These are phyloP conservation scores for Globisporangium nodosum DNA, from an alignment of 352 stramenopile species.

Conservation along the genomic window DNA sequence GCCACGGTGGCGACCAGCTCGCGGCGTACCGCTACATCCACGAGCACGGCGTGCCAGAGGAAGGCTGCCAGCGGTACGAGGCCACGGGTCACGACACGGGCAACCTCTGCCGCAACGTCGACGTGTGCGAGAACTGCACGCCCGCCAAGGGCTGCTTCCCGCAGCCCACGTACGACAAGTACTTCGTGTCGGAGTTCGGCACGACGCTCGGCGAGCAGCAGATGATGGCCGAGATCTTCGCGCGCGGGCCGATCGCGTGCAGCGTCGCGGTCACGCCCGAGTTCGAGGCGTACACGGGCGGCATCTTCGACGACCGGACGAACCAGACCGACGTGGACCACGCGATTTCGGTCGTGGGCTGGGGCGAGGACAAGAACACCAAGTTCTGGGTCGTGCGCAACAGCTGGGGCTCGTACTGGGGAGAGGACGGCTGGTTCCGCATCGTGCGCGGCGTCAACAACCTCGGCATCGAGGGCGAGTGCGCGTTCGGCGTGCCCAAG, in stretches of 20 bases:
- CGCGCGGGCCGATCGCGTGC: slow-evolving; percentile 91
- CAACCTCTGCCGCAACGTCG: slow-evolving; percentile 79
- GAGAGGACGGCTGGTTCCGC: slow-evolving; percentile 94
- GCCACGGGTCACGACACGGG: slow-evolving; percentile 90
- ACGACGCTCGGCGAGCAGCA: slow-evolving; percentile 84
- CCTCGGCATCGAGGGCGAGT: slow-evolving; percentile 91
- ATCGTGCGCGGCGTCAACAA: slow-evolving; percentile 91
- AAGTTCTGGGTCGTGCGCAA: slow-evolving; percentile 97
- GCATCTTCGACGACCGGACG: slow-evolving; percentile 91
- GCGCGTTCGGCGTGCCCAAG: slow-evolving; percentile 88
- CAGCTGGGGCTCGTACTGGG: slow-evolving; percentile 93
- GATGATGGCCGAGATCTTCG: slow-evolving; percentile 97
- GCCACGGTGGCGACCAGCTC: slow-evolving; percentile 90
- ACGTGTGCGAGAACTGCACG: slow-evolving; percentile 92
- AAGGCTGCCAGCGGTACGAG: slow-evolving; percentile 93
- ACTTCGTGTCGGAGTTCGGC: slow-evolving; percentile 94
- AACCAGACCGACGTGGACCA: slow-evolving; percentile 73
- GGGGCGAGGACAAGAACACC: slow-evolving; percentile 84
- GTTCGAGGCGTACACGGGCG: slow-evolving; percentile 91
- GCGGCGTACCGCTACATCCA: slow-evolving; percentile 91
- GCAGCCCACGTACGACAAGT: slow-evolving; percentile 92
- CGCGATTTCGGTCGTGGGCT: slow-evolving; percentile 95
- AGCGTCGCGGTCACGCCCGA: slow-evolving; percentile 89
- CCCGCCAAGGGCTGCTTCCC: slow-evolving; percentile 75
- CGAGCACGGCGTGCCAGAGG: slow-evolving; percentile 89